Evolutionary conservation across 345 rosid genomes (phyloP).

Genomic region (Aurinia saxatilis): DNA sequence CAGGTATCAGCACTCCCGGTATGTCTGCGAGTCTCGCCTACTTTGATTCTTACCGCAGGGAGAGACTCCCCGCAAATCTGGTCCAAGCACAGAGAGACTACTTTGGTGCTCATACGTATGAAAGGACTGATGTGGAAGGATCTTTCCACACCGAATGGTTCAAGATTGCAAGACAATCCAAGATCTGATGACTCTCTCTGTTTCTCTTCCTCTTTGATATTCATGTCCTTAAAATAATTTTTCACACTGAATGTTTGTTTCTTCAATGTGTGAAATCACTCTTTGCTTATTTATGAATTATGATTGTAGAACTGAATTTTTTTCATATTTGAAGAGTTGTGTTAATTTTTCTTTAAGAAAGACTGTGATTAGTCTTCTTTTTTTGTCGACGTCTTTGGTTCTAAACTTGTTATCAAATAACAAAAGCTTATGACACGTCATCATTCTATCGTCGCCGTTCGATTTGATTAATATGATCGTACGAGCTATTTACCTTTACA

Average conservation of each 20-base stretch:
- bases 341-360: background rate
- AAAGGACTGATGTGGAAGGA: conserved; percentile 83
- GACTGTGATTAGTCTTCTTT: background rate
- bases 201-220: background rate
- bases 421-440: no score
- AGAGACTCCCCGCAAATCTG: conserved; percentile 78
- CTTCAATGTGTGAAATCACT: background rate
- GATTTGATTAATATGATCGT: no score
- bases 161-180: conserved; percentile 72
- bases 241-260: conserved; percentile 13
- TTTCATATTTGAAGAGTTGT: background rate
- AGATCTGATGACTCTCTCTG: conserved; percentile 21
- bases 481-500: no score
- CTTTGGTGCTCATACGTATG: conserved; percentile 98
- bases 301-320: conserved; percentile 15
- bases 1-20: conserved; percentile 88
- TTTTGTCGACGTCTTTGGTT: no score
- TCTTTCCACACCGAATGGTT: conserved; percentile 98
- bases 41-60: conserved; percentile 84
- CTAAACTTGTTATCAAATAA: no score
- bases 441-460: no score
- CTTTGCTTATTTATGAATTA: background rate
- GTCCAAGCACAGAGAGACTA: conserved; percentile 97
- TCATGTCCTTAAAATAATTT: conserved; percentile 18
- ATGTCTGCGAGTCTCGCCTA: conserved; percentile 97